Evolutionary conservation across 805 yeast species (phyloP).

Genomic region (Kodamaea hsintzibuensis): DNA sequence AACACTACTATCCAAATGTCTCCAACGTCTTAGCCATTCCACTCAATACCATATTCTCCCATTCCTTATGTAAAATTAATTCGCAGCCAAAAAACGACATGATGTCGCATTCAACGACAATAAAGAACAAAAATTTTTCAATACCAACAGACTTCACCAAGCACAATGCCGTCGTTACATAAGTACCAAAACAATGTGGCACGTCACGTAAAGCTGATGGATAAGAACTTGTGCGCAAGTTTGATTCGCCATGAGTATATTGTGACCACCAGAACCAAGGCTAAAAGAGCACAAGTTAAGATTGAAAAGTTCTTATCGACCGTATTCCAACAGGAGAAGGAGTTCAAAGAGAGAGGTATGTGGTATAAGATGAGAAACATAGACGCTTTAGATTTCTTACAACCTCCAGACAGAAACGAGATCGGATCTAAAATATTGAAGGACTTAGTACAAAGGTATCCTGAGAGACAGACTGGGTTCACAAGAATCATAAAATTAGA

Average conservation of each 20-base stretch:
- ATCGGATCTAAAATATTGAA: constrained; percentile 58
- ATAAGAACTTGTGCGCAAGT: constrained; percentile 45
- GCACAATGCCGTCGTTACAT: constrained; percentile 41
- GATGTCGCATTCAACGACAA: neutral
- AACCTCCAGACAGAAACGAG: constrained; percentile 27
- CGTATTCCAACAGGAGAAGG: constrained; percentile 29
- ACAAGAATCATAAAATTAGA: constrained; percentile 84
- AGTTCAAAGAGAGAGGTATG: constrained; percentile 16
- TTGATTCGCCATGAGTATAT: constrained; percentile 45
- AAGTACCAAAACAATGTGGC: constrained; percentile 44
- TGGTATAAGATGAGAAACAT: constrained; percentile 13
- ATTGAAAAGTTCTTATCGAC: constrained; percentile 39
- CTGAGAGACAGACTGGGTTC: constrained; percentile 71
- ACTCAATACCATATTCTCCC: no score
- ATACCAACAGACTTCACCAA: neutral
- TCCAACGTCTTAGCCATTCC: no score
- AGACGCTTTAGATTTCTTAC: constrained; percentile 24
- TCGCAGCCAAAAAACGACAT: neutral
- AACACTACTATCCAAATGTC: no score
- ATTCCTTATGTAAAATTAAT: neutral
- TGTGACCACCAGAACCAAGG: constrained; percentile 44
- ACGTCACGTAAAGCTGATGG: constrained; percentile 45
- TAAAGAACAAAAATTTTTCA: constrained; percentile 1
- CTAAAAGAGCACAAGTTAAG: constrained; percentile 44
- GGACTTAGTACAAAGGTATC: constrained; percentile 65